Percentiles rank a stretch among this genome's conserved stretches.
Conservation (phyloP, 2,329 filamentous ascomycete genomes). For the Tricladium varicosporioides region DNA sequence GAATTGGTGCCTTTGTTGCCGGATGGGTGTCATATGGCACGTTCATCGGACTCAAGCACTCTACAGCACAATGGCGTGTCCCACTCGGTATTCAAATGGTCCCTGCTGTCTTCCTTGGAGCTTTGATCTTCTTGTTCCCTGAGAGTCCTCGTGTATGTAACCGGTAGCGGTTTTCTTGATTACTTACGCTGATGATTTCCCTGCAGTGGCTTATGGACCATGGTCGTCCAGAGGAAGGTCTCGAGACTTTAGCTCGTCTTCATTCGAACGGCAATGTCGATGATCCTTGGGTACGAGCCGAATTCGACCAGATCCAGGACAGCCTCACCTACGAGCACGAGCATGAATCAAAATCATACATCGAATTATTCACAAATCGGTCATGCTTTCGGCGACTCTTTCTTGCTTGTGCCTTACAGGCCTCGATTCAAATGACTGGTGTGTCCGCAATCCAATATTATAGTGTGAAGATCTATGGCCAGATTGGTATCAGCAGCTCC, state of each 20-base stretch:
- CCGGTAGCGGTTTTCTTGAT: too few species aligned
- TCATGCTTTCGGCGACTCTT: constrained; percentile 63
- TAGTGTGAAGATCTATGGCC: constrained; percentile 53
- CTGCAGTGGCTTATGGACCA: constrained; percentile 60
- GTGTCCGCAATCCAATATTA: constrained; percentile 65
- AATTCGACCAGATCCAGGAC: constrained; percentile 64
- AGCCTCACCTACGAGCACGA: constrained; percentile 60
- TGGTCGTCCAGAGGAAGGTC: constrained; percentile 51
- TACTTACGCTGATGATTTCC: too few species aligned
- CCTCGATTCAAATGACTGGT: constrained; percentile 65
- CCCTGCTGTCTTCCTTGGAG: constrained; percentile 50
- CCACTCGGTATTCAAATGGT: constrained; percentile 54
- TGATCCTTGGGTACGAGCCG: constrained; percentile 61
- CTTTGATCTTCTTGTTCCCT: constrained; percentile 61
- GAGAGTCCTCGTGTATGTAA: constrained; percentile 46
- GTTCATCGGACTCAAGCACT: constrained; percentile 33
- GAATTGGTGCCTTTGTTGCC: constrained; percentile 69
- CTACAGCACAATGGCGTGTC: constrained; percentile 33
- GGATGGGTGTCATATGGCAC: constrained; percentile 71
- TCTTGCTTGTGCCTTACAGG: constrained; percentile 59
- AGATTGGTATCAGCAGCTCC: constrained; percentile 56
- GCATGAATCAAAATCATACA: constrained; percentile 60
- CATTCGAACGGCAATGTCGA: constrained; percentile 58
- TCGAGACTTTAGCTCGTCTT: constrained; percentile 56
- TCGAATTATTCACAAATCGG: constrained; percentile 57